Evolutionary conservation across 352 stramenopile species (phyloP).

Genomic region (Phytophthora podocarpi): DNA sequence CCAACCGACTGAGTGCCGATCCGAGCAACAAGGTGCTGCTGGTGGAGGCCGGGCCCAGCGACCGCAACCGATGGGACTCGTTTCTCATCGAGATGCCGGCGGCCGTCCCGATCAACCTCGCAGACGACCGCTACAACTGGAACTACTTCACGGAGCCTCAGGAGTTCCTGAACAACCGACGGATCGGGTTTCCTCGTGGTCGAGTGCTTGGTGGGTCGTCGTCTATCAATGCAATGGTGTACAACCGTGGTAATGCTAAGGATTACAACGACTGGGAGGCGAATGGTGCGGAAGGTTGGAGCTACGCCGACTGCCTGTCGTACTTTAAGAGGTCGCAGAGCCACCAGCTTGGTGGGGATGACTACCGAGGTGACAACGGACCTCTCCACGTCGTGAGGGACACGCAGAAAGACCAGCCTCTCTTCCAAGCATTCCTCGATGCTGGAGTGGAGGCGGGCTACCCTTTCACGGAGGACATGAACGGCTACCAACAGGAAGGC

Average conservation of each 20-base stretch:
- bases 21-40: constrained; percentile 81
- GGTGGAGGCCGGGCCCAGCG: constrained; percentile 85
- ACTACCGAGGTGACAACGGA: constrained; percentile 73
- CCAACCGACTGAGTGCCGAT: constrained; percentile 84
- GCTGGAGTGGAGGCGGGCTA: constrained; percentile 44
- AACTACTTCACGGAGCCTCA: constrained; percentile 79
- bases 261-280: constrained; percentile 83
- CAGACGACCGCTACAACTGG: constrained; percentile 86
- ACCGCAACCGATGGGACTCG: constrained; percentile 78
- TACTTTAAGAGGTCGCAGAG: constrained; percentile 85
- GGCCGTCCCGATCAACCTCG: constrained; percentile 77
- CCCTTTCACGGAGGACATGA: constrained; percentile 81
- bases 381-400: constrained; percentile 67
- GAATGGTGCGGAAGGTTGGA: constrained; percentile 70
- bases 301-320: constrained; percentile 77
- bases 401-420: constrained; percentile 61
- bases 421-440: constrained; percentile 87
- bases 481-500: constrained; percentile 83
- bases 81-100: constrained; percentile 87
- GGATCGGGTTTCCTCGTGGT: constrained; percentile 72
- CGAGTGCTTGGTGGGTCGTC: constrained; percentile 88
- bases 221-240: constrained; percentile 89
- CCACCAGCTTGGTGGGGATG: constrained; percentile 64
- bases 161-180: constrained; percentile 70
- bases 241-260: constrained; percentile 77